These are phyloP conservation scores for Sporothrix sp. DNA, from an alignment of 2,329 filamentous ascomycete genomes.

Conservation along the genomic window DNA sequence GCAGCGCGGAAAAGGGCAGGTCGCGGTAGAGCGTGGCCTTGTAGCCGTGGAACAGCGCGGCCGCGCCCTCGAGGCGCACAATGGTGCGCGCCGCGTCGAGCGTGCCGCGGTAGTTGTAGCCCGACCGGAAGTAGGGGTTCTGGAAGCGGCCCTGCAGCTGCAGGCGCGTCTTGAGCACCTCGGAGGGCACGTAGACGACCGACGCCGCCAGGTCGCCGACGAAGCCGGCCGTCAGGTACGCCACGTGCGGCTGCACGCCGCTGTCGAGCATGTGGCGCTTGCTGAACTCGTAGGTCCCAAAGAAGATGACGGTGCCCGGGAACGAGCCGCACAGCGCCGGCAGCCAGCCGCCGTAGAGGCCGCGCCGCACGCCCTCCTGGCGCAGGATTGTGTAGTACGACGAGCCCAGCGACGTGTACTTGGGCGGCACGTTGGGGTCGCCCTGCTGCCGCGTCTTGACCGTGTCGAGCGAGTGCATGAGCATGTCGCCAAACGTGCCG, in stretches of 20 bases:
- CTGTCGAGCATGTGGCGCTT: slow-evolving; percentile 81
- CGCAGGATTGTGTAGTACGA: slow-evolving; percentile 89
- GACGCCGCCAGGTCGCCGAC: slow-evolving; percentile 87
- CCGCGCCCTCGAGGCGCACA: slow-evolving; percentile 67
- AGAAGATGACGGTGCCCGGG: slow-evolving; percentile 88
- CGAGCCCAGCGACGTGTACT: slow-evolving; percentile 80
- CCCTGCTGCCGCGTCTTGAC: slow-evolving; percentile 98
- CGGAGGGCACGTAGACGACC: slow-evolving; percentile 89
- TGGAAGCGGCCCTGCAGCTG: slow-evolving; percentile 93
- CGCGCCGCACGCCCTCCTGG: slow-evolving; percentile 78
- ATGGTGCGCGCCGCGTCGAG: slow-evolving; percentile 80
- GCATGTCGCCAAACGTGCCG: slow-evolving; percentile 86
- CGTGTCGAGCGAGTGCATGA: slow-evolving; percentile 98
- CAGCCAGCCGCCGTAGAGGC: slow-evolving; percentile 86
- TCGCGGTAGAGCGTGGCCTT: slow-evolving; percentile 92
- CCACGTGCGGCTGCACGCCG: slow-evolving; percentile 70
- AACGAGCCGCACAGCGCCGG: slow-evolving; percentile 89
- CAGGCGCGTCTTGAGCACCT: slow-evolving; percentile 93
- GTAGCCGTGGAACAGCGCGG: slow-evolving; percentile 91
- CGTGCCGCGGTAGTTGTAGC: slow-evolving; percentile 90
- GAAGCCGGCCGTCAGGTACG: slow-evolving; percentile 85
- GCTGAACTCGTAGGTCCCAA: slow-evolving; percentile 91
- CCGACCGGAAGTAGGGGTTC: slow-evolving; percentile 86
- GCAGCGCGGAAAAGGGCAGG: slow-evolving; percentile 87
- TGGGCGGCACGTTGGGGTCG: slow-evolving; percentile 84